phyloP scores from a whole-genome alignment of 176 grass and related monocot genomes.

The Carex pumila region DNA sequence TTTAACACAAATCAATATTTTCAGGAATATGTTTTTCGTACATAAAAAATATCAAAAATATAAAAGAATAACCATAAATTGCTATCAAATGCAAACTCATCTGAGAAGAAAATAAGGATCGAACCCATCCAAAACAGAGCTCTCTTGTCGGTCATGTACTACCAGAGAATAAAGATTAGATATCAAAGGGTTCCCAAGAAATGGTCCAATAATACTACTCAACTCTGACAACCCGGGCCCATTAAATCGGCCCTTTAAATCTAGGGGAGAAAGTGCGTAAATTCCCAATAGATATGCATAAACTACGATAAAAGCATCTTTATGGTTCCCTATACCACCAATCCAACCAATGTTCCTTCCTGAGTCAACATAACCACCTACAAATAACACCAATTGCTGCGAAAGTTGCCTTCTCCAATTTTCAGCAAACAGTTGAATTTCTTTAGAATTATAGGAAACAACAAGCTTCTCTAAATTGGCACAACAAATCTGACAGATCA shows the following conservation, averaged over 20 bases:
- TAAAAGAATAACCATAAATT: background rate
- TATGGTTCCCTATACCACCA: constrained; percentile 89
- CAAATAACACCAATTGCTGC: constrained; percentile 45
- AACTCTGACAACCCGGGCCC: constrained; percentile 43
- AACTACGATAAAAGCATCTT: constrained; percentile 70
- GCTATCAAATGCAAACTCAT: constrained; percentile 31
- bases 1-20: constrained; percentile 13
- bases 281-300: constrained; percentile 75
- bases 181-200: constrained; percentile 90
- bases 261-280: constrained; percentile 38
- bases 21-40: constrained; percentile 3
- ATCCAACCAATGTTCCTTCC: constrained; percentile 68
- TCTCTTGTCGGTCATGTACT: constrained; percentile 15
- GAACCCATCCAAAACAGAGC: constrained; percentile 38
- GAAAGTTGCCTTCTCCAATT: constrained; percentile 57
- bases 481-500: constrained; percentile 92
- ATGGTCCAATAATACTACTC: constrained; percentile 40
- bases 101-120: constrained; percentile 90
- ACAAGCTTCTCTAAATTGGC: constrained; percentile 64
- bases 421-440: constrained; percentile 35
- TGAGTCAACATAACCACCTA: constrained; percentile 47
- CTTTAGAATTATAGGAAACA: constrained; percentile 30
- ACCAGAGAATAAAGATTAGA: constrained; percentile 55
- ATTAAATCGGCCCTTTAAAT: constrained; percentile 9
- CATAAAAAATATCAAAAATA: constrained; percentile 14